phyloP scores from a whole-genome alignment of 306 rosid species.

The Dalbergia cultrata region DNA sequence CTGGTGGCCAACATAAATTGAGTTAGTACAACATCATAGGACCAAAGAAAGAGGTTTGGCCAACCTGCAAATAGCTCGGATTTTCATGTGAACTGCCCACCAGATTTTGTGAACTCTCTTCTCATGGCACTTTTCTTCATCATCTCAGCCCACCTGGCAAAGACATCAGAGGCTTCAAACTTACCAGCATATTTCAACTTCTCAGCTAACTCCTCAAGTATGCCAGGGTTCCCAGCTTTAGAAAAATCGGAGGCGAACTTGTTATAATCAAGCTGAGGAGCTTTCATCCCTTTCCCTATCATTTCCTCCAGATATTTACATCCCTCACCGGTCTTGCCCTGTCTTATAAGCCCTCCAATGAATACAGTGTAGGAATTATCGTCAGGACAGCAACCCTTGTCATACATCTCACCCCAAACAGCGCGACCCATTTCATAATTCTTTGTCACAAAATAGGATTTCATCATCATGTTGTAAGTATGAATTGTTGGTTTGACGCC shows the following conservation, averaged over 20 bases:
- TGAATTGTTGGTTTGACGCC: slow-evolving; percentile 78
- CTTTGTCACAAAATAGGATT: slow-evolving; percentile 73
- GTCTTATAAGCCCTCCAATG: slow-evolving; percentile 83
- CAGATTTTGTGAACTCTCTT: slow-evolving; percentile 50
- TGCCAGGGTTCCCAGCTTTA: slow-evolving; percentile 74
- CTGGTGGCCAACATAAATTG: neutral
- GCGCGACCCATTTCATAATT: slow-evolving; percentile 75
- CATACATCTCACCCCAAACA: slow-evolving; percentile 80
- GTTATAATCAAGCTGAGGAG: slow-evolving; percentile 87
- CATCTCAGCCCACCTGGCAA: slow-evolving; percentile 82
- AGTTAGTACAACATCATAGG: slow-evolving; percentile 9
- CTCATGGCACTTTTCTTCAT: slow-evolving; percentile 68
- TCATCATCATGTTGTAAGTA: slow-evolving; percentile 92
- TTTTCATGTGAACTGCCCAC: slow-evolving; percentile 46
- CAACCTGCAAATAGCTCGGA: neutral
- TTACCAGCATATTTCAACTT: slow-evolving; percentile 83
- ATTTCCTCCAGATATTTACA: slow-evolving; percentile 83
- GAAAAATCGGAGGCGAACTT: slow-evolving; percentile 86
- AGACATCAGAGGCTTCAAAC: slow-evolving; percentile 76
- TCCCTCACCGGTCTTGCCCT: slow-evolving; percentile 75
- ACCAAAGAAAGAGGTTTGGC: slow-evolving; percentile 15
- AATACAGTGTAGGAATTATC: slow-evolving; percentile 78
- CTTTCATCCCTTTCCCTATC: slow-evolving; percentile 91
- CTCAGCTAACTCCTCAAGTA: slow-evolving; percentile 78
- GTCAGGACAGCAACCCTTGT: slow-evolving; percentile 83